Conservation (phyloP, 1,139 yeast genomes). For the Yamadazyma oceani region DNA sequence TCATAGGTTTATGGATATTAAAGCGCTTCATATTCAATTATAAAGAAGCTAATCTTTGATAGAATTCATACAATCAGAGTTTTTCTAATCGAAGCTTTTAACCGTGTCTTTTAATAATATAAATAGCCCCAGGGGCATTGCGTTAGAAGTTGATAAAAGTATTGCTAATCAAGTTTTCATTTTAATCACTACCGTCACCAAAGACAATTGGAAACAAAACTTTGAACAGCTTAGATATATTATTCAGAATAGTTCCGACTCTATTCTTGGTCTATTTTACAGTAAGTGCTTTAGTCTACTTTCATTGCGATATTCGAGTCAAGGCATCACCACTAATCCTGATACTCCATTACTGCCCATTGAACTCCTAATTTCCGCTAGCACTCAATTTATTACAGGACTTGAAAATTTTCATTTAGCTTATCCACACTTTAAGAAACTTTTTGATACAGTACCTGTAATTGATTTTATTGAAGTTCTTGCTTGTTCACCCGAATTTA, state of each 20-base stretch:
- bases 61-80: too few relatives aligned
- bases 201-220: conserved; percentile 41
- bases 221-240: conserved; percentile 9
- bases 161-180: conserved; percentile 55
- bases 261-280: not conserved
- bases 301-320: not conserved
- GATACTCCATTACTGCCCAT: conserved; percentile 10
- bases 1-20: too few relatives aligned
- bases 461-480: conserved; percentile 11
- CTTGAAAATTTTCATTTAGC: conserved; percentile 21
- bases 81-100: not conserved
- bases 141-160: conserved; percentile 43
- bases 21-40: too few relatives aligned
- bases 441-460: conserved; percentile 17
- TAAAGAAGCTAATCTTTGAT: too few relatives aligned
- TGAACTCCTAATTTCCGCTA: conserved; percentile 19
- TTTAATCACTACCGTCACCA: conserved; percentile 44
- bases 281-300: not conserved
- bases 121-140: conserved; percentile 25
- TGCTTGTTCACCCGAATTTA: conserved; percentile 6
- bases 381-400: conserved; percentile 8
- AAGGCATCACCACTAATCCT: not conserved
- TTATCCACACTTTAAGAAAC: conserved; percentile 18
- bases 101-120: conserved; percentile 13
- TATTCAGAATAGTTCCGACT: not conserved